Evolutionary conservation across 371 early-diverging fungal genomes (phyloP), one percentile per base, ranked within the genome.

Genomic region (Lichtheimia ramosa): DNA sequence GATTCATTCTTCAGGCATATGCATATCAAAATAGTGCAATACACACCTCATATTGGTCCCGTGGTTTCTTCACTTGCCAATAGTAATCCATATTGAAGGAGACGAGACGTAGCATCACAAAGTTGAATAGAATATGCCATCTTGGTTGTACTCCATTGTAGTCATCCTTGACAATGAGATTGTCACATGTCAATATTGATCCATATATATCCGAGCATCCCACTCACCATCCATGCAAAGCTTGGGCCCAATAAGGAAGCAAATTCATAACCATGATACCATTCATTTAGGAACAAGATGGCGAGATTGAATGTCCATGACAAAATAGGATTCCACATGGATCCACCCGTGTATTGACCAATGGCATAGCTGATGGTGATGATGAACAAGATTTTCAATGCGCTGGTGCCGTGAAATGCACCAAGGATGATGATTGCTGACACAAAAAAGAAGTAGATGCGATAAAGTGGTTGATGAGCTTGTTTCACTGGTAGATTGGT

Each of bases 71-170:
- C 40, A 64, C 62, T 27, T 81, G 75, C 96, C 95, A 96, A 65
- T 95, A 91, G 65, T 90, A 91, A 75, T 98, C 97, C 89, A 96
- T 85, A 55, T 89, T 87, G 66, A 87, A 97, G 1, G 94, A 93
- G 6, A 98, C 83, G 72, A 97, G 84, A 13, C 95, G 86, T 3
- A 98, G 86, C 77, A 93, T 88, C 3, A 86, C 83, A 61, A 97
- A 88, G 66, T 97, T 98, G 77, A 95, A 96, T 4, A 88, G 83
- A 40, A 93, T 81, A 64, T 92, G 84, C 98, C 98, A 98, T 24
- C 96, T 83, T 8, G 81, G 70, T 58, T 86, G 65, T 25, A 90
- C 55, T 1, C 92, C 92, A 5, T 63, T 57, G 75, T 87, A 72
- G 23, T 64, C 55, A 64, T 93, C 90, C 84, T 83, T 48, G 23